These are phyloP conservation scores for Boletus reticuloceps DNA, from an alignment of 768 basidiomycete genomes.

Conservation along the genomic window DNA sequence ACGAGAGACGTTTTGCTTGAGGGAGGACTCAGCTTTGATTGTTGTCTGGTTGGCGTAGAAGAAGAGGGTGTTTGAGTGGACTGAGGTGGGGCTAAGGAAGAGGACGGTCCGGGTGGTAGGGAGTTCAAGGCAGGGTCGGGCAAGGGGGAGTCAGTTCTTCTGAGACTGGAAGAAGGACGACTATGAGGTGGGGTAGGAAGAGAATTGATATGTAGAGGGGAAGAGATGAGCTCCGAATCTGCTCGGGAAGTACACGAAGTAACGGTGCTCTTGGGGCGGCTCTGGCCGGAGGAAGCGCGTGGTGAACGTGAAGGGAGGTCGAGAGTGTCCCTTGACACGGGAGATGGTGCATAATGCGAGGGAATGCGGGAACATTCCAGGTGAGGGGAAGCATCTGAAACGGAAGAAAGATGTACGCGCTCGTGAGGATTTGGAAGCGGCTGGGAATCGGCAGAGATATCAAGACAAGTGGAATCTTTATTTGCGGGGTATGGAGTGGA, in stretches of 20 bases:
- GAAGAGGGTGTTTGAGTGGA: constrained; percentile 38
- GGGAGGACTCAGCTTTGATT: constrained; percentile 33
- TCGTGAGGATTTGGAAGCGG: constrained; percentile 22
- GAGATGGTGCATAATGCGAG: constrained; percentile 17
- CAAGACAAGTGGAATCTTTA: constrained; percentile 29
- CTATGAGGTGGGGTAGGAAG: constrained; percentile 30
- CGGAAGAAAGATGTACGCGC: no score
- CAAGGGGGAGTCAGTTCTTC: constrained; percentile 24
- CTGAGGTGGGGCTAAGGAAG: constrained; percentile 25
- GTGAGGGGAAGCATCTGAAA: constrained; percentile 28
- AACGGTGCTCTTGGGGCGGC: constrained; percentile 20
- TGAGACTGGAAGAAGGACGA: constrained; percentile 26
- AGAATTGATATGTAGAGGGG: constrained; percentile 13
- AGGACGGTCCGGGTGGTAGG: constrained; percentile 17
- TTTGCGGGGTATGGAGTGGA: constrained; percentile 14
- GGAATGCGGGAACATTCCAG: constrained; percentile 16
- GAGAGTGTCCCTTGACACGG: constrained; percentile 13
- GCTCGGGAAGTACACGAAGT: constrained; percentile 29
- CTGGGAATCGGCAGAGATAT: constrained; percentile 27
- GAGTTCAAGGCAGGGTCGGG: constrained; percentile 18
- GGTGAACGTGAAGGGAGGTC: constrained; percentile 26
- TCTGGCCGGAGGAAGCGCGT: constrained; percentile 20
- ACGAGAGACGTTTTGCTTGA: constrained; percentile 60
- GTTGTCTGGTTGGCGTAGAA: constrained; percentile 22
- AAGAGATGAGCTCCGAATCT: constrained; percentile 16